A percentile compares a stretch with the other conserved stretches of the same genome.
Conservation (phyloP, 2,329 filamentous ascomycete genomes). For the Torrubiella hemipterigena region DNA sequence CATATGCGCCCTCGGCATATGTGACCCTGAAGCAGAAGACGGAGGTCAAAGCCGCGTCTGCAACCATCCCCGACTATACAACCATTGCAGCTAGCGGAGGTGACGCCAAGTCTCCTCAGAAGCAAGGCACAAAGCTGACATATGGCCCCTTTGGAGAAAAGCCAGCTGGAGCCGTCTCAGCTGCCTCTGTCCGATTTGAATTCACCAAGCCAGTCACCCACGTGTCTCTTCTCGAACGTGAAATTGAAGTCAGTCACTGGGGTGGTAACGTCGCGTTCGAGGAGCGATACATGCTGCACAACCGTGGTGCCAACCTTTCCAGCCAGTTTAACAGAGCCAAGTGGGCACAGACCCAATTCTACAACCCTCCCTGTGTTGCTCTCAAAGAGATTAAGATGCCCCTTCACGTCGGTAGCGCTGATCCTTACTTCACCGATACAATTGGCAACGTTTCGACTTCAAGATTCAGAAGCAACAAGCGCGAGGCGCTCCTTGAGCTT, state of each 20-base stretch:
- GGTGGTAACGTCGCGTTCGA: constrained; percentile 93
- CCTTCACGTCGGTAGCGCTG: constrained; percentile 64
- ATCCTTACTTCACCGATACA: constrained; percentile 90
- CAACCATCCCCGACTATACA: constrained; percentile 76
- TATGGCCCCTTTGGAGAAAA: constrained; percentile 84
- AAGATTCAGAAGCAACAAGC: constrained; percentile 64
- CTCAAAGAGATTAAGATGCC: constrained; percentile 74
- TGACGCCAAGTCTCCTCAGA: constrained; percentile 57
- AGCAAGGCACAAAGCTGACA: constrained; percentile 72
- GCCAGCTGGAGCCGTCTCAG: constrained; percentile 62
- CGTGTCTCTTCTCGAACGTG: constrained; percentile 68
- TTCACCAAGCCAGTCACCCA: constrained; percentile 87
- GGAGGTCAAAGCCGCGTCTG: constrained; percentile 76
- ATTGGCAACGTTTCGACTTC: constrained; percentile 97
- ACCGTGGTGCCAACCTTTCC: constrained; percentile 71
- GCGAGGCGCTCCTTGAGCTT: constrained; percentile 75
- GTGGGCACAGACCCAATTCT: constrained; percentile 62
- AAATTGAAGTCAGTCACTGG: constrained; percentile 95
- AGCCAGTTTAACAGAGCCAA: constrained; percentile 65
- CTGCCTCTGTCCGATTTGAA: constrained; percentile 77
- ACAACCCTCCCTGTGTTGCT: constrained; percentile 64
- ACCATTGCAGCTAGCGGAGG: constrained; percentile 50
- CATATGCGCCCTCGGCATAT: constrained; percentile 76
- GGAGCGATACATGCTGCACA: constrained; percentile 80
- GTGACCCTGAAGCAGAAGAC: constrained; percentile 88